Conservation (phyloP, 108 stramenopile genomes). For the Skeletonema grethae region DNA sequence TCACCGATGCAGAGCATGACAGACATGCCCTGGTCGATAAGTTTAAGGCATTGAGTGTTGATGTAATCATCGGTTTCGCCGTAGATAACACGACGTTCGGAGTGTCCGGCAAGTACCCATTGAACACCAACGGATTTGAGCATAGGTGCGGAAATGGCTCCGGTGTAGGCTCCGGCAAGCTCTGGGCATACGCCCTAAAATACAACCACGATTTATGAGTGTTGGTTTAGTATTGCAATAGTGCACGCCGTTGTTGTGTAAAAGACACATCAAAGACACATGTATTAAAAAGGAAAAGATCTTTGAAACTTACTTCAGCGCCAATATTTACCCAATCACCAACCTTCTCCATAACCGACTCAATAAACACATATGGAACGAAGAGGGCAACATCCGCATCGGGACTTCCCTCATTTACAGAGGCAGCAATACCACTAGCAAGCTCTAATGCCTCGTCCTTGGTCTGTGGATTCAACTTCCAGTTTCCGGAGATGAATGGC, state of each 20-base stretch:
- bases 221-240: neutral
- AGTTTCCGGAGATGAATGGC: conserved; percentile 95
- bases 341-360: conserved; percentile 58
- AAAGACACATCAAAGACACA: neutral
- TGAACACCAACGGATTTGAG: conserved; percentile 83
- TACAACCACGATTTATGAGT: too few relatives aligned
- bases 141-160: conserved; percentile 90
- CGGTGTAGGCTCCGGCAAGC: conserved; percentile 96
- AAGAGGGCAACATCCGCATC: conserved; percentile 83
- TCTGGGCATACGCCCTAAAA: conserved; percentile 63
- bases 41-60: conserved; percentile 87
- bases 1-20: conserved; percentile 98
- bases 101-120: conserved; percentile 97
- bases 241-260: conserved; percentile 2
- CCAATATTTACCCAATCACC: conserved; percentile 68
- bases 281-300: neutral
- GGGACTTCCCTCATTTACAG: conserved; percentile 61
- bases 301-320: conserved; percentile 66
- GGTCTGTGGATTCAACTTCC: conserved; percentile 91
- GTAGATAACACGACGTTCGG: conserved; percentile 94
- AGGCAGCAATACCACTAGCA: conserved; percentile 66
- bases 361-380: conserved; percentile 86
- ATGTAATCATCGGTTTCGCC: conserved; percentile 94
- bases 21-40: conserved; percentile 89
- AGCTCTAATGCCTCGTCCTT: conserved; percentile 72